phyloP scores from a whole-genome alignment of 768 basidiomycete species.

The Rhodotorula kratochvilovae region DNA sequence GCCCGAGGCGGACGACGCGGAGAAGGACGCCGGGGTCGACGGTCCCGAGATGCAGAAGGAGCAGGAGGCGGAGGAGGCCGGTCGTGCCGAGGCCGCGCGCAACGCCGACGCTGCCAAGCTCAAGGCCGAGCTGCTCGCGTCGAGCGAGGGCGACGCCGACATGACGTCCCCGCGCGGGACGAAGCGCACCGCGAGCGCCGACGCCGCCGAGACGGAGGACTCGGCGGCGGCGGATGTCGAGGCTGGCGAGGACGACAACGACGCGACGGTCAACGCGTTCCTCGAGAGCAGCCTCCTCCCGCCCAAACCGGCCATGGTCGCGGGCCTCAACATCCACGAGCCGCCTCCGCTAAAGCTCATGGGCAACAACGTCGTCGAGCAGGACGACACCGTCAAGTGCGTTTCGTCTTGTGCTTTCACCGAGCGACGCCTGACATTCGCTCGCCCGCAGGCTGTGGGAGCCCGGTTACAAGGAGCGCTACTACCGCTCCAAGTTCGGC shows the following conservation, averaged over 20 bases:
- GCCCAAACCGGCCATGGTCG: slow-evolving; percentile 51
- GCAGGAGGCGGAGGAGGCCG: slow-evolving; percentile 29
- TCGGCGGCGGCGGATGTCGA: slow-evolving; percentile 4
- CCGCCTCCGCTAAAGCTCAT: slow-evolving; percentile 59
- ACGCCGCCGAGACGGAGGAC: slow-evolving; percentile 21
- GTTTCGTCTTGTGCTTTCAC: slow-evolving; percentile 40
- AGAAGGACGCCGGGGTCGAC: slow-evolving; percentile 39
- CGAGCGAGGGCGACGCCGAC: background rate
- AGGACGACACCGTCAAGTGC: slow-evolving; percentile 86
- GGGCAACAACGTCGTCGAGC: slow-evolving; percentile 90
- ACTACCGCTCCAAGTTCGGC: slow-evolving; percentile 89
- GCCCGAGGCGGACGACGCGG: slow-evolving; percentile 7
- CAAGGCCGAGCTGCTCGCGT: slow-evolving; percentile 8
- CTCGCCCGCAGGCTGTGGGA: slow-evolving; percentile 71
- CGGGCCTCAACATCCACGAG: slow-evolving; percentile 46
- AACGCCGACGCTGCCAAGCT: slow-evolving; percentile 29
- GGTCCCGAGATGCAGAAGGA: slow-evolving; percentile 32
- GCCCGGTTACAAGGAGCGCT: slow-evolving; percentile 89
- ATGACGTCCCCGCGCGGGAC: slow-evolving; percentile 45
- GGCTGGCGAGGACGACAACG: slow-evolving; percentile 40
- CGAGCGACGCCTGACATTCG: background rate
- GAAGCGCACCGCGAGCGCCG: slow-evolving; percentile 53
- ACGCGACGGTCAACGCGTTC: slow-evolving; percentile 43
- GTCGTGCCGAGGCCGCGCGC: slow-evolving; percentile 17
- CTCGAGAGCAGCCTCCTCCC: slow-evolving; percentile 44